Evolutionary conservation across 2,329 filamentous ascomycete species (phyloP), one percentile per base, ranked within the genome.

Genomic region (Xylariaceae sp.): DNA sequence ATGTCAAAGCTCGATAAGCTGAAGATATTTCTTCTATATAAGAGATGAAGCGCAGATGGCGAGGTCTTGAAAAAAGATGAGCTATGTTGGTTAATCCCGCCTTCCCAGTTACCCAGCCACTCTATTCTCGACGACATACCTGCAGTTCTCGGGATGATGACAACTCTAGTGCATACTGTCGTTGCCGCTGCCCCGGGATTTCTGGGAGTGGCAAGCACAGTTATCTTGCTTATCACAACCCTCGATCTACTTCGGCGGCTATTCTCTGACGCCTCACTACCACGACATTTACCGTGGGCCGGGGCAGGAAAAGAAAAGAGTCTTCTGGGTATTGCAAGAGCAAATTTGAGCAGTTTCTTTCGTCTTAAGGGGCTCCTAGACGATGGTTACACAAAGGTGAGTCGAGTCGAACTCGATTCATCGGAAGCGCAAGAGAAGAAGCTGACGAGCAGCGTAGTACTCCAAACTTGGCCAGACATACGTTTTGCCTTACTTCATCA

Each of bases 401-500:
- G 58, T 56, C 4, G 34, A 47, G 23, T 30, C 23, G 23, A 5
- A 37, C 37, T 30, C 7, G n/a, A n/a, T 1, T 49, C 9, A 17
- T 17, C 30, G 15, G n/a, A 34, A 17, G 4, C 23, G 23, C 23
- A n/a, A n/a, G 7, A 37, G 15, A 5, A 5, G 3, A 7, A 17
- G 18, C 48, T 62, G 6, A 62, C 23, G 4, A 1, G 6, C 2
- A n/a, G 17, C 45, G 1, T n/a, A 73, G 71, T 71, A 71, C 59
- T 73, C 72, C 17, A 72, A 71, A 51, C 62, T 64, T 5, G 59
- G 64, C 52, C 59, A 65, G 49, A 59, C 64, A 9, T 73, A 72
- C 48, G 69, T 74, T 11, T 62, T 74, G 4, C 70, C 72, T 2
- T 70, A 73, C 55, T 68, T 68, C 52, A 66, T 74, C 61, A 73